Percentiles rank a stretch among this genome's conserved stretches.
phyloP scores from a whole-genome alignment of 2,329 filamentous ascomycete species.

The Trichoderma sp. region DNA sequence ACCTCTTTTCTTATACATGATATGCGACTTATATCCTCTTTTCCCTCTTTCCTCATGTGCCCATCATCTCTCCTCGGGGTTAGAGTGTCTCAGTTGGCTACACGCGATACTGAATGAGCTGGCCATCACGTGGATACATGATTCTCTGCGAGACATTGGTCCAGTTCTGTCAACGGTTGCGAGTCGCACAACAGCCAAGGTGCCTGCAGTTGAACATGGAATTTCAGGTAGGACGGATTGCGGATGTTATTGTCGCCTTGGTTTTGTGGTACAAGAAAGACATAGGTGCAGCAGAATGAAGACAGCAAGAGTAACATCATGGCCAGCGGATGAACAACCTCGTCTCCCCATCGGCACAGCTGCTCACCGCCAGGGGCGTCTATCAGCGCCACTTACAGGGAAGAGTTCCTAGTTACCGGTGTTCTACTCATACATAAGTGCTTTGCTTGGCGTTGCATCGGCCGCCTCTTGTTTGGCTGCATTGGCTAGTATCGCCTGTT shows the following conservation, averaged over 20 bases:
- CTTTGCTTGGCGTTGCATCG: not conserved
- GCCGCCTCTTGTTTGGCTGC: not conserved
- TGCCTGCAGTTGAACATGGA: not conserved
- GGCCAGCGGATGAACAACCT: not conserved
- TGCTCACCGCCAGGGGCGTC: not conserved
- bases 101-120: not conserved
- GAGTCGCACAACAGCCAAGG: fast-evolving
- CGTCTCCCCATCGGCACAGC: not conserved
- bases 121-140: not conserved
- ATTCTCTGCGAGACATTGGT: not conserved
- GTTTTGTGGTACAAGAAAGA: too few species aligned
- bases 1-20: not conserved
- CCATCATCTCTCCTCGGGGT: not conserved
- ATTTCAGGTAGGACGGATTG: not conserved
- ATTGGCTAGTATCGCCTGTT: not conserved
- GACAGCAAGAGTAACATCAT: too few species aligned
- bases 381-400: not conserved
- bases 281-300: too few species aligned
- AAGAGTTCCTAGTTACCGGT: not conserved
- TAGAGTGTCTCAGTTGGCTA: conserved; percentile 4
- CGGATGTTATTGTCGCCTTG: not conserved
- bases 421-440: not conserved
- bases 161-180: not conserved
- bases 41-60: not conserved
- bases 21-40: not conserved